These are phyloP conservation scores for Celoporthe dispersa DNA, from an alignment of 2,329 filamentous ascomycete species.

Conservation along the genomic window DNA sequence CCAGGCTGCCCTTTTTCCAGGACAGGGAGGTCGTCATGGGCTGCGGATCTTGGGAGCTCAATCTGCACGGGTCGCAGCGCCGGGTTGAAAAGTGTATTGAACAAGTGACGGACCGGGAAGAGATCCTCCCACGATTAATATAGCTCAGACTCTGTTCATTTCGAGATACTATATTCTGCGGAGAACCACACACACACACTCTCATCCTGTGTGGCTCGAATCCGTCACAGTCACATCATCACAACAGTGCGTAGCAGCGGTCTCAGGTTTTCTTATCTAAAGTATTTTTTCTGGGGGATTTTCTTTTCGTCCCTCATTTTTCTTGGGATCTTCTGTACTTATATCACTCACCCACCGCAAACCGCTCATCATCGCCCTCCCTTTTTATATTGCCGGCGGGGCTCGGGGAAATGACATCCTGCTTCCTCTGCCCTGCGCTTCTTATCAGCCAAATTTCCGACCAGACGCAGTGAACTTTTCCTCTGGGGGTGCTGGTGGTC, in stretches of 20 bases:
- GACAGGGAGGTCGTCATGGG: conserved; percentile 1
- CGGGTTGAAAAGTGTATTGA: neutral
- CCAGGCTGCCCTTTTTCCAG: neutral
- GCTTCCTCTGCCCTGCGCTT: neutral
- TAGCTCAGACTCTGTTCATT: neutral
- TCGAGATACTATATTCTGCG: neutral
- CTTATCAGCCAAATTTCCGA: conserved; percentile 5
- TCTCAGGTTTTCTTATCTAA: neutral
- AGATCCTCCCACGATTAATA: neutral
- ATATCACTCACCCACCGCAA: neutral
- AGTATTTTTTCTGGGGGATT: neutral
- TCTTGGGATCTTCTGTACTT: neutral
- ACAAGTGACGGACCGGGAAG: neutral
- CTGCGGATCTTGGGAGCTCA: neutral
- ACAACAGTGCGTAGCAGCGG: too few relatives aligned
- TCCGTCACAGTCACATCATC: neutral
- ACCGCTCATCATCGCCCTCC: neutral
- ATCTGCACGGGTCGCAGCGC: neutral
- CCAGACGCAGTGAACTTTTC: neutral
- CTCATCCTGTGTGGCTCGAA: neutral
- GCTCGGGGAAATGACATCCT: conserved; percentile 8
- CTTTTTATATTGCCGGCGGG: conserved; percentile 12
- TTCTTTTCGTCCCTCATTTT: neutral
- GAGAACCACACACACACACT: neutral
- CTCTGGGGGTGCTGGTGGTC: too few relatives aligned